Evolutionary conservation across 495 filamentous ascomycete genomes (phyloP), one percentile per base, ranked within the genome.

Genomic region (Glutinoglossum americanum): DNA sequence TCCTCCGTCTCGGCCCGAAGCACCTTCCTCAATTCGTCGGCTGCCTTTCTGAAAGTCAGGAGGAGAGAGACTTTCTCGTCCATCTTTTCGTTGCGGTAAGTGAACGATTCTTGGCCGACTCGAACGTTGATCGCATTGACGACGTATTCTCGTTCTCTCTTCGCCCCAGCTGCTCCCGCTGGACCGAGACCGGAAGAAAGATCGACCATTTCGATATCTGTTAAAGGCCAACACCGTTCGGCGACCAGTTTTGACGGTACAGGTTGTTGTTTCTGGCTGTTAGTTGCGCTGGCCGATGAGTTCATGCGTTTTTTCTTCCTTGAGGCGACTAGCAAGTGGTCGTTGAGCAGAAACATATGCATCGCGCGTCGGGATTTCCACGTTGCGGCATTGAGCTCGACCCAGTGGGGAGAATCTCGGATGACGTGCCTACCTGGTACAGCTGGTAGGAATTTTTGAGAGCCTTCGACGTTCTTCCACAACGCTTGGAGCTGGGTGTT

Each of bases 401-500:
- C 82, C 92, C 92, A 99, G 55, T 83, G 76, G 2, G 83, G 80
- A 26, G 87, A 90, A 67, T 97, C 88, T 60, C 89, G 75, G 8
- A 97, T 77, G 45, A 99, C 85, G 66, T 97, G 92, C 47, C 92
- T 80, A 19, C 92, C 92, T 17, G 87, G 83, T 25, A 89, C 78
- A 44, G 92, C 90, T 0, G 92, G 92, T 1, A 99, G 73, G 61
- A 90, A 97, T 65, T 96, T 97, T 63, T 99, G 92, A 7, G 88
- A 93, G 0, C 92, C 93, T 65, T 96, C 93, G 10, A 99, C 85
- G 6, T 81, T 83, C 67, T 94, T 97, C 83, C 90, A 99, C 27
- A 99, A 71, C 2, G 83, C 81, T 59, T 75, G 84, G 66, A 88
- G 77, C 68, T 97, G 93, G 3, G 84, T 78, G 64, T 81, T 94